Percentiles rank a stretch among this genome's conserved stretches.
phyloP scores from a whole-genome alignment of 352 stramenopile species.

The Plasmopara halstedii region DNA sequence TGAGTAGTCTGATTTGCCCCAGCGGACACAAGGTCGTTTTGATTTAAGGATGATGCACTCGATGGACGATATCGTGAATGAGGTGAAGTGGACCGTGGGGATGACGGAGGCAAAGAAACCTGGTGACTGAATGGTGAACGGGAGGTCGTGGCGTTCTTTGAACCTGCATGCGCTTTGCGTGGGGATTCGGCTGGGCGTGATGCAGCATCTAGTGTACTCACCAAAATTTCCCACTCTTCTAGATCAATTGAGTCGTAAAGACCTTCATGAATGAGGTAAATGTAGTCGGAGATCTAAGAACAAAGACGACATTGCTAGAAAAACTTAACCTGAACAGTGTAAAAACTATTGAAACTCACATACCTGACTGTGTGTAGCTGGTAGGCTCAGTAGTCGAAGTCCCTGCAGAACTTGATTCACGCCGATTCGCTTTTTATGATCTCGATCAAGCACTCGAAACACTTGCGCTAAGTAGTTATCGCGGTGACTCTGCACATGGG shows the following conservation, averaged over 20 bases:
- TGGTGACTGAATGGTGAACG: slow-evolving; percentile 4
- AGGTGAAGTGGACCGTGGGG: slow-evolving; percentile 10
- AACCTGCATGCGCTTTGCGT: not conserved
- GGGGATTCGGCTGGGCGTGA: slow-evolving; percentile 25
- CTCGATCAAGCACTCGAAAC: slow-evolving; percentile 46
- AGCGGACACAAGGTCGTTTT: not conserved
- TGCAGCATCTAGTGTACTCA: slow-evolving; percentile 54
- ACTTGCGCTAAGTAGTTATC: slow-evolving; percentile 38
- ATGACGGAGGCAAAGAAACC: slow-evolving; percentile 1
- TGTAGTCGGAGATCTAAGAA: slow-evolving; percentile 56
- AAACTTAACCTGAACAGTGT: not conserved
- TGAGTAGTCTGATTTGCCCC: not conserved
- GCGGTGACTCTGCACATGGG: not conserved
- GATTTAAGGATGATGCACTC: slow-evolving; percentile 1
- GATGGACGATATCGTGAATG: not conserved
- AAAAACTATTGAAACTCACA: not conserved
- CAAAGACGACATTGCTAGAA: not conserved
- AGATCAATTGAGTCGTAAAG: slow-evolving; percentile 39
- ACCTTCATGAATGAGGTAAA: slow-evolving; percentile 69
- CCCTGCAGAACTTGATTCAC: slow-evolving; percentile 53
- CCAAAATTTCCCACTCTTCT: slow-evolving; percentile 61
- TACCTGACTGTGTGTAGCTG: slow-evolving; percentile 64
- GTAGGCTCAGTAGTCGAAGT: slow-evolving; percentile 38
- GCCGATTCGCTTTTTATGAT: slow-evolving; percentile 33
- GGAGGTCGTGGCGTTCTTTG: slow-evolving; percentile 5